Evolutionary conservation across 768 basidiomycete species (phyloP).

Genomic region (Leccinum subgranulosum): DNA sequence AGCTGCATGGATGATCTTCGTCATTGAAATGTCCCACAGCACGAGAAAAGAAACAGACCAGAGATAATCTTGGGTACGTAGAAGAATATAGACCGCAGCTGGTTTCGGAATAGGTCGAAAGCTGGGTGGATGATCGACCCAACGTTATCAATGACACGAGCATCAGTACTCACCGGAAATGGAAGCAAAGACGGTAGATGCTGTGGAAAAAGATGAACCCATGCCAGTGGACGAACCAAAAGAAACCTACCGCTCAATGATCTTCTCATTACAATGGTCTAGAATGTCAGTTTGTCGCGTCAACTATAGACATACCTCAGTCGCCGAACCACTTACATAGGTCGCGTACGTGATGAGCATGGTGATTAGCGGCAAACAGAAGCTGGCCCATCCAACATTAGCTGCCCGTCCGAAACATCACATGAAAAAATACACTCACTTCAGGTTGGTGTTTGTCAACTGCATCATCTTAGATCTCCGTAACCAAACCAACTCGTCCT

Average conservation of each 20-base stretch:
- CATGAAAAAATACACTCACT: background rate
- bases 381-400: background rate
- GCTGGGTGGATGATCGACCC: background rate
- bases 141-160: background rate
- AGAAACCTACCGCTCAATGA: background rate
- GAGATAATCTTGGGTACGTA: background rate
- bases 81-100: background rate
- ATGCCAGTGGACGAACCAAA: background rate
- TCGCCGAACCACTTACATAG: background rate
- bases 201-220: background rate
- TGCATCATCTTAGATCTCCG: background rate
- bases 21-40: too few relatives aligned
- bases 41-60: background rate
- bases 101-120: background rate
- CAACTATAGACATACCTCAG: too few relatives aligned
- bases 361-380: background rate
- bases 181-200: slow-evolving; percentile 1
- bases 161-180: background rate
- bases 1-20: background rate
- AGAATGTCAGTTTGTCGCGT: background rate
- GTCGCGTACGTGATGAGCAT: slow-evolving; percentile 1
- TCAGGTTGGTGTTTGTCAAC: background rate
- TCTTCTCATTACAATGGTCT: background rate
- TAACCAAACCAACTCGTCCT: slow-evolving; percentile 1
- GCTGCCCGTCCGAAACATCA: too few relatives aligned